A percentile compares a stretch with the other conserved stretches of the same genome.
Evolutionary conservation across 805 yeast genomes (phyloP).

Genomic region (Saccharomycopsis schoenii): DNA sequence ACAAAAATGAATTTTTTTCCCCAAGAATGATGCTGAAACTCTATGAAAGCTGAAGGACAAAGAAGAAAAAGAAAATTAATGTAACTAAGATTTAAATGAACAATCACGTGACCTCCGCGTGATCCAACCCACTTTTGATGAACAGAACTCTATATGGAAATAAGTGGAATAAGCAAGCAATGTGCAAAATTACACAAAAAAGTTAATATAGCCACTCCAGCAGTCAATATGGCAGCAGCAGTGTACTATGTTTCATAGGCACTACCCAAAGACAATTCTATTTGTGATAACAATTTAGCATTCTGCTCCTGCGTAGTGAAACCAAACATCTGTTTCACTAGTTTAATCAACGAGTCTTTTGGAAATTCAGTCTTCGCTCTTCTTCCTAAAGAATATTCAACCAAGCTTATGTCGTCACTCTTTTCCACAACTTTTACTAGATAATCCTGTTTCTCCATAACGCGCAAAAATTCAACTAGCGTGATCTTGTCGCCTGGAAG

Average conservation of each 20-base stretch:
- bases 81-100: too few relatives aligned
- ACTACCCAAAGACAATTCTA: conserved; percentile 10
- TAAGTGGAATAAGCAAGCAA: too few relatives aligned
- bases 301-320: conserved; percentile 8
- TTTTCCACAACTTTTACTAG: conserved; percentile 20
- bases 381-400: conserved; percentile 25
- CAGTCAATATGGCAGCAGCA: background rate
- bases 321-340: conserved; percentile 20
- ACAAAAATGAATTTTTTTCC: too few relatives aligned
- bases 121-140: too few relatives aligned
- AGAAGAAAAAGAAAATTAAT: too few relatives aligned
- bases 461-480: conserved; percentile 21
- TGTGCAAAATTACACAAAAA: too few relatives aligned
- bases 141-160: too few relatives aligned
- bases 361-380: conserved; percentile 24
- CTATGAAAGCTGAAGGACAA: too few relatives aligned
- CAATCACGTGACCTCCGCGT: background rate
- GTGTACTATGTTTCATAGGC: background rate
- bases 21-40: too few relatives aligned
- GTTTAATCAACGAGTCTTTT: conserved; percentile 20
- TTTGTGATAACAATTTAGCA: conserved; percentile 15
- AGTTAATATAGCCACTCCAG: too few relatives aligned
- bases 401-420: conserved; percentile 20
- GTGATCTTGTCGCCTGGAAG: conserved; percentile 13
- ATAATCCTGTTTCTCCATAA: conserved; percentile 23